Conservation (phyloP, 306 rosid genomes). For the Cucurbita moschata region DNA sequence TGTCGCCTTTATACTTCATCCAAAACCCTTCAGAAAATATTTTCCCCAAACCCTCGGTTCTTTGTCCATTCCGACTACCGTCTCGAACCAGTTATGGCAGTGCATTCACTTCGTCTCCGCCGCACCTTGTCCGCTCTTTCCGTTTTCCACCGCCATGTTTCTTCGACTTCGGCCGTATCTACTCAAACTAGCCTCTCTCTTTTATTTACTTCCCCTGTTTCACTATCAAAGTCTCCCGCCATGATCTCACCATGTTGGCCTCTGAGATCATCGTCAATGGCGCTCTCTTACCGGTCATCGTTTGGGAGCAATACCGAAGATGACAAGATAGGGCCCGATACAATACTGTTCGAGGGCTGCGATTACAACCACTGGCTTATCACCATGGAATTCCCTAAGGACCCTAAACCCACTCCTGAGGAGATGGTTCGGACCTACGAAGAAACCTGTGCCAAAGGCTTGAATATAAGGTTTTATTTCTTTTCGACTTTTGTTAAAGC, state of each 20-base stretch:
- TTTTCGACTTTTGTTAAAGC: not conserved
- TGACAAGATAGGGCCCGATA: constrained; percentile 48
- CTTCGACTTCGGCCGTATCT: not conserved
- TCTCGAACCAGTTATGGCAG: constrained; percentile 34
- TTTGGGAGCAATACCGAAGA: constrained; percentile 4
- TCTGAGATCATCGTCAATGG: constrained; percentile 20
- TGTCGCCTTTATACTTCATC: too few relatives aligned
- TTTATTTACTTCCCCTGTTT: not conserved
- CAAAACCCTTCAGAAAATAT: too few relatives aligned
- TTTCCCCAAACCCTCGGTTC: too few relatives aligned
- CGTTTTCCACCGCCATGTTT: constrained; percentile 16
- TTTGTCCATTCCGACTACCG: not conserved
- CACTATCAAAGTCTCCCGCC: not conserved
- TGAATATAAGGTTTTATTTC: constrained; percentile 44
- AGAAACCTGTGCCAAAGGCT: constrained; percentile 66
- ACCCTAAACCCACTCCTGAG: constrained; percentile 32
- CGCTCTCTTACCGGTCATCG: constrained; percentile 24
- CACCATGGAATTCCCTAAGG: constrained; percentile 48
- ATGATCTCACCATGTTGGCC: constrained; percentile 18
- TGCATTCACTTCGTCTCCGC: constrained; percentile 41
- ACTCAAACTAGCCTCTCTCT: not conserved
- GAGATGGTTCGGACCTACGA: constrained; percentile 51
- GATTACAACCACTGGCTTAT: constrained; percentile 83
- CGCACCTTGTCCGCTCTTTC: constrained; percentile 24
- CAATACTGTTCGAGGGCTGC: constrained; percentile 75